Evolutionary conservation across 208 protist species (phyloP), one percentile per base, ranked within the genome.

Genomic region (Crithidia mellificae): DNA sequence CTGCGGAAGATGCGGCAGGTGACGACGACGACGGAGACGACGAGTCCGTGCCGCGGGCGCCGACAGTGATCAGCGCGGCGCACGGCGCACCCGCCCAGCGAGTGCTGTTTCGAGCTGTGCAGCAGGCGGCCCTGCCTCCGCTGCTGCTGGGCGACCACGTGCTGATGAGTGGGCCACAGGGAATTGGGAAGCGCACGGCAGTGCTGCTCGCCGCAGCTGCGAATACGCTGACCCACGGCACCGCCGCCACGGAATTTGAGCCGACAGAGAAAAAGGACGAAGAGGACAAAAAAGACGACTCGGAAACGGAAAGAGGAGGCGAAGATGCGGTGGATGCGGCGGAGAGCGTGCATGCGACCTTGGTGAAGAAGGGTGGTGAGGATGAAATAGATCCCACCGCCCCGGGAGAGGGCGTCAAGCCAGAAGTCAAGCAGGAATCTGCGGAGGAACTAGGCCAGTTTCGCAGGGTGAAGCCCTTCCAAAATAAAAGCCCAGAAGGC

Each of bases 111-210:
- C 72, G 70, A 3, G 80, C 73, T 0, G 41, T 90, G 14, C 90
- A 95, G 66, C 84, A 91, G 34, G 30, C 84, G 1, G 80, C 80
- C 0, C 59, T 95, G 34, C 73, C 84, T 0, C 68, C 80, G 5
- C 77, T 92, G 69, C 72, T 95, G 32, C 61, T 87, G 0, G 90
- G 90, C 3, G 72, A 90, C 46, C 90, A 95, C 76, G 83, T 80
- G 1, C 25, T 92, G 5, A 63, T 86, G 29, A 65, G 73, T 49
- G 90, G 80, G 0, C 90, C 90, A n/a, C 68, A 62, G 5, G 78
- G 78, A 2, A 39, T 69, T 1, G 90, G 90, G 22, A 90, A 91
- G 63, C 72, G 80, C 27, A 86, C 80, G 20, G 78, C 84, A 4
- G 70, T 78, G 20, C 53, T 79, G 22, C 59, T 95, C 14, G 78